Evolutionary conservation across 2,329 filamentous ascomycete genomes (phyloP), one percentile per base, ranked within the genome.

Genomic region (Monosporascus sp.): DNA sequence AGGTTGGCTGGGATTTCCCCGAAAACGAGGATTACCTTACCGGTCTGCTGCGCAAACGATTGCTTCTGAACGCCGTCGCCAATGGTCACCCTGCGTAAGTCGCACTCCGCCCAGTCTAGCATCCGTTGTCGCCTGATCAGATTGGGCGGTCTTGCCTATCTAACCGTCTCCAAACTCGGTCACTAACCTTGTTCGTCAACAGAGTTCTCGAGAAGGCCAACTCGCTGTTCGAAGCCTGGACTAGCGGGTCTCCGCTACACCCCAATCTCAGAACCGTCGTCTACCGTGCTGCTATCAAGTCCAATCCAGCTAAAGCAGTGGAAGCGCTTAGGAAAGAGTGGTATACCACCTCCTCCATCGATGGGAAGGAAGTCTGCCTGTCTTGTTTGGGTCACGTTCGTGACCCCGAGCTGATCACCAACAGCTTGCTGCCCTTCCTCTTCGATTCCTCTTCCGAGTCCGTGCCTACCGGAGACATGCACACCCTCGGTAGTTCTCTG

Each of bases 281-380:
- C 55, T 97, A 91, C 78, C 85, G 86, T 54, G 86, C 91, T 37
- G 87, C 85, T 26, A 79, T 97, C 55, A 86, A 85, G 58, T 71
- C 72, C 53, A 83, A 92, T 59, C 85, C 91, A 7, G 84, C 83
- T 7, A 79, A 81, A 50, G 76, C 84, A 17, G 89, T 91, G 60
- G 80, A 88, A 28, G 80, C 86, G 7, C 80, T 99, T 51, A 91
- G 93, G 75, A 84, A 90, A 51, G 92, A 97, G 69, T 97, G 90
- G 79, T 79, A 84, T 58, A 85, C 78, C 49, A 94, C 91, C 14
- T 87, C 87, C 50, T 90, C 91, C 7, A 86, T 97, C 38, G 94
- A 97, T 64, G 92, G 91, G 63, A 95, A 92, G 72, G 91, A 96
- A 61, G 88, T 96, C 59, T 88, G 85, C 60, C 81, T 97, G 3